Conservation (phyloP, 768 basidiomycete genomes). For the Lactarius evosmus region DNA sequence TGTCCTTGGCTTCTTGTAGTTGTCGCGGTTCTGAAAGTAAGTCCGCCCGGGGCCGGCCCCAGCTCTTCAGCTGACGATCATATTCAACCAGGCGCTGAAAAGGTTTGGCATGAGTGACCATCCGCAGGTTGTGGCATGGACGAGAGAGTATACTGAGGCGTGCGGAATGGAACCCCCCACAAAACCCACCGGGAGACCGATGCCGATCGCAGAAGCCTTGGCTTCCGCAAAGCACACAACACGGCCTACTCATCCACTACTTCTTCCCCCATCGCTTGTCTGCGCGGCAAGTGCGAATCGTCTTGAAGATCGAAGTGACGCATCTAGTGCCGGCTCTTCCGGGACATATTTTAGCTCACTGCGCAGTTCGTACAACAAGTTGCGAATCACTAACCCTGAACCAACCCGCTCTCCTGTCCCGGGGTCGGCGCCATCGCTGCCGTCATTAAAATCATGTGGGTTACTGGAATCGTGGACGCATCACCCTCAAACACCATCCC, state of each 20-base stretch:
- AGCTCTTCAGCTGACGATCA: conserved; percentile 1
- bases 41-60: conserved; percentile 33
- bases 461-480: conserved; percentile 55
- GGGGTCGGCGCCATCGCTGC: conserved; percentile 45
- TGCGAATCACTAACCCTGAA: conserved; percentile 13
- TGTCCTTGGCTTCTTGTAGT: conserved; percentile 52
- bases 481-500: conserved; percentile 10
- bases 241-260: conserved; percentile 12
- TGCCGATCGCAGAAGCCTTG: conserved; percentile 9
- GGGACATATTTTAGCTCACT: conserved; percentile 14
- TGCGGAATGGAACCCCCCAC: conserved; percentile 57
- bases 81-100: conserved; percentile 50
- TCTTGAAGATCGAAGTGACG: conserved; percentile 21
- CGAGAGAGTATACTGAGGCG: conserved; percentile 57
- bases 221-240: conserved; percentile 2
- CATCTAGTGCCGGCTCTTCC: conserved; percentile 15
- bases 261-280: neutral
- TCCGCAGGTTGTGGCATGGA: conserved; percentile 54
- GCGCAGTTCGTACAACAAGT: conserved; percentile 21
- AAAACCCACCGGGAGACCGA: neutral
- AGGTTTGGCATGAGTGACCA: conserved; percentile 61
- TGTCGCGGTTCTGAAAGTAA: conserved; percentile 60
- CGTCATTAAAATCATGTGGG: conserved; percentile 73
- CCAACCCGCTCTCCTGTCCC: conserved; percentile 19
- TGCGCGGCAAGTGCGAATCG: conserved; percentile 5